Conservation (phyloP, 2,329 filamentous ascomycete species). For the Penicillium sclerotigenum region DNA sequence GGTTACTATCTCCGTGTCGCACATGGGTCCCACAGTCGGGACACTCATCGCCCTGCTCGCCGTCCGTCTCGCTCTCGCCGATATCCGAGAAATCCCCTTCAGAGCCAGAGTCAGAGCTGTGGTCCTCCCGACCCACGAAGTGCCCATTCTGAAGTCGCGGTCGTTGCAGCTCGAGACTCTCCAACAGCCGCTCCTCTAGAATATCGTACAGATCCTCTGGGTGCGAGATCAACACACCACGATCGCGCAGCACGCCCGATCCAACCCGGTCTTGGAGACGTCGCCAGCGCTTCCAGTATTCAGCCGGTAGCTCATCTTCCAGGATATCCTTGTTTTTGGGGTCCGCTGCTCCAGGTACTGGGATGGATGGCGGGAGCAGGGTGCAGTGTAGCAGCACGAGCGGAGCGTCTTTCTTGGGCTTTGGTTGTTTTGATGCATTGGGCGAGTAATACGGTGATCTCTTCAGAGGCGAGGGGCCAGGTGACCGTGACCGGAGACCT, state of each 20-base stretch:
- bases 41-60: conserved; percentile 45
- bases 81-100: conserved; percentile 27
- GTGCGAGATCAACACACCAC: conserved; percentile 61
- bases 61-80: conserved; percentile 37
- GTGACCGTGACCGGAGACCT: conserved; percentile 35
- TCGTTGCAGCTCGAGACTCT: conserved; percentile 56
- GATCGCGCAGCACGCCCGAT: conserved; percentile 54
- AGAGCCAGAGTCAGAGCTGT: conserved; percentile 14
- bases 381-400: conserved; percentile 61
- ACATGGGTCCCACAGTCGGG: conserved; percentile 51
- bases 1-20: conserved; percentile 46
- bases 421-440: conserved; percentile 29
- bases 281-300: conserved; percentile 48
- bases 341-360: conserved; percentile 41
- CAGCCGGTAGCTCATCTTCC: conserved; percentile 49
- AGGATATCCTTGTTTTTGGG: conserved; percentile 44
- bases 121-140: conserved; percentile 46
- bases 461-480: conserved; percentile 32
- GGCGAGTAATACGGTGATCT: conserved; percentile 38
- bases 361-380: conserved; percentile 53
- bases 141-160: conserved; percentile 59
- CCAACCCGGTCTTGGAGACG: conserved; percentile 53
- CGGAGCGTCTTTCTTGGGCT: conserved; percentile 49
- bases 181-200: conserved; percentile 59
- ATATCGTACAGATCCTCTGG: conserved; percentile 61